Percentiles rank a stretch among this genome's conserved stretches.
Evolutionary conservation across 176 grass and related monocot species (phyloP).

Genomic region (Alloteropsis semialata): DNA sequence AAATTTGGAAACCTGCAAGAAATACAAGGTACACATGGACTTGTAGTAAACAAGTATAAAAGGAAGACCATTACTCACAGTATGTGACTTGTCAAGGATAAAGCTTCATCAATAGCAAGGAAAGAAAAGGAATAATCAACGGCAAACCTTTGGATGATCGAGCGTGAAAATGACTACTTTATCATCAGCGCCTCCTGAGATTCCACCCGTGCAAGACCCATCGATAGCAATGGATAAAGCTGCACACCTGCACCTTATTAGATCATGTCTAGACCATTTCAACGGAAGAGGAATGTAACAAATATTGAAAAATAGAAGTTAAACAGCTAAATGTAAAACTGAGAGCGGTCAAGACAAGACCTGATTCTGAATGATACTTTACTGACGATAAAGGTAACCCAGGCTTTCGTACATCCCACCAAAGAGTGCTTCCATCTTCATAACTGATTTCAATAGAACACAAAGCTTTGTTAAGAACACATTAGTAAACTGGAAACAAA

Average conservation of each 20-base stretch:
- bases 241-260: constrained; percentile 47
- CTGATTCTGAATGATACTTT: constrained; percentile 92
- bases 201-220: constrained; percentile 76
- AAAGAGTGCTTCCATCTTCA: constrained; percentile 97
- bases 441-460: constrained; percentile 57
- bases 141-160: constrained; percentile 67
- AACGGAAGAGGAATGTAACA: constrained; percentile 20
- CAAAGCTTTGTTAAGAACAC: background rate
- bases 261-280: constrained; percentile 1
- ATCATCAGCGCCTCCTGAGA: constrained; percentile 90
- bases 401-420: constrained; percentile 92
- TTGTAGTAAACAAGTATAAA: background rate
- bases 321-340: background rate
- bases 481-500: background rate
- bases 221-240: constrained; percentile 89
- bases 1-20: background rate
- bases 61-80: background rate
- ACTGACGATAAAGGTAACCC: constrained; percentile 55
- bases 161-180: constrained; percentile 77
- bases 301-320: background rate
- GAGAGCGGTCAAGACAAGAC: constrained; percentile 28
- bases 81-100: background rate
- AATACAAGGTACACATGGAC: background rate
- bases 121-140: background rate
- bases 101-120: constrained; percentile 1